A percentile compares a stretch with the other conserved stretches of the same genome.
Evolutionary conservation across 2,329 filamentous ascomycete species (phyloP).

Genomic region (Dothiorella sarmentorum): DNA sequence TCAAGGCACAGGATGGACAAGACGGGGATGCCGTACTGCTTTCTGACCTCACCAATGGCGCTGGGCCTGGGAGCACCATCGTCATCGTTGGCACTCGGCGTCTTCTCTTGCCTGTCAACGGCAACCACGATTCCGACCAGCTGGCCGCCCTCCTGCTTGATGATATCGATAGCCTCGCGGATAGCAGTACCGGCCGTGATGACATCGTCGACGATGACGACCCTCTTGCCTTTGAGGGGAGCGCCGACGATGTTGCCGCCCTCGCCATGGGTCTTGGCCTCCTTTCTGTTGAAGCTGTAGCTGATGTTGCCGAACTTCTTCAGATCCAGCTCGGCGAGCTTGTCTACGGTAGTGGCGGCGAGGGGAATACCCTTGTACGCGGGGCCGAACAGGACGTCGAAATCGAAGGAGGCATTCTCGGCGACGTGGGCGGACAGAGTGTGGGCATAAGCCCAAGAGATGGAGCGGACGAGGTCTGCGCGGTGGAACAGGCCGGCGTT

Average conservation of each 20-base stretch:
- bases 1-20: constrained; percentile 78
- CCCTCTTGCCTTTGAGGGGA: constrained; percentile 74
- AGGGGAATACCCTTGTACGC: constrained; percentile 97
- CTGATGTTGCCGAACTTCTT: constrained; percentile 65
- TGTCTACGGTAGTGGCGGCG: constrained; percentile 71
- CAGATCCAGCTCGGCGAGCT: constrained; percentile 67
- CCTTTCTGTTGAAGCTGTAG: constrained; percentile 94
- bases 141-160: constrained; percentile 76
- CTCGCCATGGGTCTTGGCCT: constrained; percentile 93
- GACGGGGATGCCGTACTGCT: constrained; percentile 80
- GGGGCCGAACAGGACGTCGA: constrained; percentile 88
- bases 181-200: constrained; percentile 95
- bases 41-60: constrained; percentile 80
- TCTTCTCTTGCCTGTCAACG: constrained; percentile 81
- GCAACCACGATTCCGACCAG: constrained; percentile 87
- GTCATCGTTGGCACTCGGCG: constrained; percentile 58
- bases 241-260: constrained; percentile 90
- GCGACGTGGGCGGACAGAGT: constrained; percentile 49
- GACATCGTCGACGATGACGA: constrained; percentile 93
- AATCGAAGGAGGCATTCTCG: constrained; percentile 46
- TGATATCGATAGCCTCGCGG: constrained; percentile 86
- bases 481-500: constrained; percentile 90
- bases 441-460: constrained; percentile 76
- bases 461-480: constrained; percentile 70
- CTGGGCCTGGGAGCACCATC: constrained; percentile 69